Evolutionary conservation across 2,329 filamentous ascomycete genomes (phyloP), one percentile per base, ranked within the genome.

Genomic region (Aspergillus tubingensis): DNA sequence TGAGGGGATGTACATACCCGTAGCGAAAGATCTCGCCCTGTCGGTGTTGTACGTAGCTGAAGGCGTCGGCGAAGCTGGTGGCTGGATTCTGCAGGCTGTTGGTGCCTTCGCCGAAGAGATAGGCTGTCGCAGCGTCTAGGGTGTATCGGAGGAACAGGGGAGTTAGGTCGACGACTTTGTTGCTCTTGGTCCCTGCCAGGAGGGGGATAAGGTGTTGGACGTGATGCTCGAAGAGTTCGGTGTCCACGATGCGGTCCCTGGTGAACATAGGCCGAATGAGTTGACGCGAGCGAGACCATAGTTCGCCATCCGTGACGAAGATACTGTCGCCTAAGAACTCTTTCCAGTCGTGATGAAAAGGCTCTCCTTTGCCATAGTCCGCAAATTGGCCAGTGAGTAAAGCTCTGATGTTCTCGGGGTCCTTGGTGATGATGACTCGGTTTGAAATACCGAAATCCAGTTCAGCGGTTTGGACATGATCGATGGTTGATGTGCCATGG

Each of bases 391-490:
- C 90, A 0, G 92, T 91, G n/a, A 97, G 81, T 21, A 97, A 83
- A 5, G 93, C 91, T 75, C 96, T 96, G 79, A 96, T 90, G 72
- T 96, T 96, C 70, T 96, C 91, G 0, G 90, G 90, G 67, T 96
- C 92, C 5, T 85, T 85, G 0, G 93, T 96, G 70, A 95, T 83
- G 61, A 96, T 74, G 21, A 89, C 75, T n/a, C 90, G 85, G 13
- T 64, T 68, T 5, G 69, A 71, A 27, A 75, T 60, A 2, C 72
- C 72, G 5, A 69, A 65, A 44, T 72, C 68, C 15, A 73, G 52
- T 49, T 75, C 71, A 10, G 67, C 69, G 1, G 72, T 75, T 57
- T 71, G 72, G 41, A 56, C 61, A 32, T 65, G 62, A 1, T 59
- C 50, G 1, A 62, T 53, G 11, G 57, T 19, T 51, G 78, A 73